phyloP scores from a whole-genome alignment of 1,284 basidiomycete genomes.

The Crucibulum cyathiforme region DNA sequence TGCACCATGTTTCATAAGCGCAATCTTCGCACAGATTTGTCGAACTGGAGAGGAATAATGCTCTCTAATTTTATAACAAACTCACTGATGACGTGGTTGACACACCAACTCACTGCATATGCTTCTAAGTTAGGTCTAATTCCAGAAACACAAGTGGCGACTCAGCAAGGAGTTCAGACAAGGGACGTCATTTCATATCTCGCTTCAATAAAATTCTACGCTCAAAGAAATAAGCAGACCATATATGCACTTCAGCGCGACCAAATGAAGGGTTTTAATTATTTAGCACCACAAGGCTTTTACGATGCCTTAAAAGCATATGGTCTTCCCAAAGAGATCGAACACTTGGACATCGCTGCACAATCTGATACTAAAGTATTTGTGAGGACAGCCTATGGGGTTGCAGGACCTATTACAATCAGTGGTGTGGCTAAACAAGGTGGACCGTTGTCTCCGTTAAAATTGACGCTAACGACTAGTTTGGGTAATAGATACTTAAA shows the following conservation, averaged over 20 bases:
- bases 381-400: constrained; percentile 29
- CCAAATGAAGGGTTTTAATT: constrained; percentile 37
- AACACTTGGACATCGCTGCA: constrained; percentile 31
- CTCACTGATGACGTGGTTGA: no score
- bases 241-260: constrained; percentile 29
- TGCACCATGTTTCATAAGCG: no score
- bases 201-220: constrained; percentile 16
- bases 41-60: no score
- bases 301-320: constrained; percentile 39
- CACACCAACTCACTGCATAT: constrained; percentile 25
- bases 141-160: constrained; percentile 35
- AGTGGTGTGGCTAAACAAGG: constrained; percentile 36
- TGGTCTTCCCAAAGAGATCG: constrained; percentile 30
- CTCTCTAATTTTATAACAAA: no score
- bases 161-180: constrained; percentile 36
- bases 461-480: constrained; percentile 36
- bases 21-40: no score
- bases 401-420: constrained; percentile 24
- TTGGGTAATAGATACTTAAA: constrained; percentile 29
- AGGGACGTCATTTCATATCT: constrained; percentile 36
- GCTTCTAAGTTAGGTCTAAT: constrained; percentile 19
- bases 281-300: constrained; percentile 33
- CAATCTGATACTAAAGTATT: constrained; percentile 19
- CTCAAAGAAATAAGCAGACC: constrained; percentile 11
- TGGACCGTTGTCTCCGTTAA: constrained; percentile 32